phyloP scores from a whole-genome alignment of 2,329 filamentous ascomycete species.

The Beauveria caledonica region DNA sequence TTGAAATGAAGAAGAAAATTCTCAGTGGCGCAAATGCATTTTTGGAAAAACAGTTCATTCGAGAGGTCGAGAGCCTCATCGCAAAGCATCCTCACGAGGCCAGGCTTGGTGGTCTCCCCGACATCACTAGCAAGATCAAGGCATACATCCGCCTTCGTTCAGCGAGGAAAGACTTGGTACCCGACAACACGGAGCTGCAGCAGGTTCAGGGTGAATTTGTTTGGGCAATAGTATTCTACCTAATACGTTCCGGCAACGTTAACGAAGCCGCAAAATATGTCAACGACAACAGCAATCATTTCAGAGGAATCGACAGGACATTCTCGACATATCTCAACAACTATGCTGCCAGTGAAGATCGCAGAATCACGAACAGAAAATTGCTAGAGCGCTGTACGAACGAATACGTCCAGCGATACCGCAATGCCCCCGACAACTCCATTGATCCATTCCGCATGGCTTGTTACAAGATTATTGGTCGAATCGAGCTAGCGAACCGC shows the following conservation, averaged over 20 bases:
- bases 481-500: conserved; percentile 58
- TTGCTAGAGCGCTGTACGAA: conserved; percentile 81
- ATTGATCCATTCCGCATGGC: conserved; percentile 94
- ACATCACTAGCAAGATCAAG: conserved; percentile 81
- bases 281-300: conserved; percentile 66
- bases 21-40: conserved; percentile 71
- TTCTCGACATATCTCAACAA: conserved; percentile 82
- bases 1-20: conserved; percentile 68
- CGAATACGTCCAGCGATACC: conserved; percentile 78
- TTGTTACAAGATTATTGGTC: conserved; percentile 95
- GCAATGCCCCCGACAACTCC: conserved; percentile 76
- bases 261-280: conserved; percentile 83
- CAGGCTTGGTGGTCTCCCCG: conserved; percentile 80
- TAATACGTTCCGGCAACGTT: conserved; percentile 77
- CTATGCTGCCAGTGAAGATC: conserved; percentile 69
- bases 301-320: conserved; percentile 83
- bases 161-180: conserved; percentile 72
- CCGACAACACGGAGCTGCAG: conserved; percentile 73
- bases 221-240: conserved; percentile 91
- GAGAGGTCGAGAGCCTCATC: conserved; percentile 68
- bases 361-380: conserved; percentile 63
- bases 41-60: conserved; percentile 73
- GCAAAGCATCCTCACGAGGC: conserved; percentile 81
- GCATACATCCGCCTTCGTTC: conserved; percentile 81
- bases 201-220: conserved; percentile 74